Percentiles rank a stretch among this genome's conserved stretches.
Evolutionary conservation across 2,329 filamentous ascomycete species (phyloP).

Genomic region (Westerdykella sp.): DNA sequence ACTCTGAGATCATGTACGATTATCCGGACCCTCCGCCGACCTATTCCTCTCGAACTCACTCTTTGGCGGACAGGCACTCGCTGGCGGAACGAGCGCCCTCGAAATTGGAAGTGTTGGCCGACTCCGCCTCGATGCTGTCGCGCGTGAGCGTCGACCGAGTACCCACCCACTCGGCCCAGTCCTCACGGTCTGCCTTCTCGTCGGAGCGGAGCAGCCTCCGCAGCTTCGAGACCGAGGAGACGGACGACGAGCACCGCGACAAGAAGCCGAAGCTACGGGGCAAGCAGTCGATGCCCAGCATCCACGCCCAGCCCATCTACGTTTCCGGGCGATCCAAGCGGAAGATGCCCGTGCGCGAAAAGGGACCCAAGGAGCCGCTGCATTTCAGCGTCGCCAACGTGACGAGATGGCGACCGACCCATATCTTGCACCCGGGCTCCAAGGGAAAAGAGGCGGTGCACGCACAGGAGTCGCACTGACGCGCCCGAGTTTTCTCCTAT

Average conservation of each 20-base stretch:
- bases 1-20: slow-evolving; percentile 40
- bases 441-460: slow-evolving; percentile 31
- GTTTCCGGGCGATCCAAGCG: slow-evolving; percentile 38
- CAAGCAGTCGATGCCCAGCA: slow-evolving; percentile 31
- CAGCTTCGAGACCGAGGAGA: slow-evolving; percentile 33
- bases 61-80: slow-evolving; percentile 27
- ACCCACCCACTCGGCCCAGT: slow-evolving; percentile 12
- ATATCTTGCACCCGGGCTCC: slow-evolving; percentile 27
- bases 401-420: slow-evolving; percentile 27
- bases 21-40: slow-evolving; percentile 39
- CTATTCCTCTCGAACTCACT: slow-evolving; percentile 39
- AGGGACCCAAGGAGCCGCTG: slow-evolving; percentile 34
- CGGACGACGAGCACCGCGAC: slow-evolving; percentile 36
- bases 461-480: too few species aligned
- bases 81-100: slow-evolving; percentile 10
- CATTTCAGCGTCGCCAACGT: slow-evolving; percentile 36
- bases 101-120: slow-evolving; percentile 34
- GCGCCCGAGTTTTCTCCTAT: too few species aligned
- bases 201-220: slow-evolving; percentile 34
- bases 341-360: slow-evolving; percentile 37
- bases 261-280: slow-evolving; percentile 37
- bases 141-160: slow-evolving; percentile 21
- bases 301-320: slow-evolving; percentile 31
- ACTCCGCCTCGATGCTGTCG: slow-evolving; percentile 33
- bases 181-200: slow-evolving; percentile 19